Conservation (phyloP, 495 filamentous ascomycete species). For the Cetradonia linearis region DNA sequence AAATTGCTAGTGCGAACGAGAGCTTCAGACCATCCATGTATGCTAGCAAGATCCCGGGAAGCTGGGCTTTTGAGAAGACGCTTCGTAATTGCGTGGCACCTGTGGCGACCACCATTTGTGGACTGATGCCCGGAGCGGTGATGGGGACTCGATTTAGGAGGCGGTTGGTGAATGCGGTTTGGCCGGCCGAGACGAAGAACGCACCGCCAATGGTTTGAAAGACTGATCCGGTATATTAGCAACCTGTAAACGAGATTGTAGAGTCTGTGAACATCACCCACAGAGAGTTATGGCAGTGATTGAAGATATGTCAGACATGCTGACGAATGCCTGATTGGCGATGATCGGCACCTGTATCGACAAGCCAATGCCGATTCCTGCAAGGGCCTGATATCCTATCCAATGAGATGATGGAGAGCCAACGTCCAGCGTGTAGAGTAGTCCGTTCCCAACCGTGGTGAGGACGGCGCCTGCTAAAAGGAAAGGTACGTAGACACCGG, state of each 20-base stretch:
- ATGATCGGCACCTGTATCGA: constrained; percentile 31
- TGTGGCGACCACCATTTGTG: constrained; percentile 33
- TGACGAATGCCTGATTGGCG: constrained; percentile 34
- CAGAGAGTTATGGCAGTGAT: constrained; percentile 23
- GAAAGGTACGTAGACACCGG: constrained; percentile 53
- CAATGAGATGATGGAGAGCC: constrained; percentile 39
- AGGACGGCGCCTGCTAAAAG: constrained; percentile 40
- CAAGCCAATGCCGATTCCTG: constrained; percentile 51
- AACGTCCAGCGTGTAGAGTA: constrained; percentile 44
- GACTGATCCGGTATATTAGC: constrained; percentile 22
- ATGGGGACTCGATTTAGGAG: constrained; percentile 30
- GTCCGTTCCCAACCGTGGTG: constrained; percentile 43
- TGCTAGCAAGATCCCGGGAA: constrained; percentile 43
- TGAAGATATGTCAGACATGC: constrained; percentile 42
- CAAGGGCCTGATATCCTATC: constrained; percentile 51
- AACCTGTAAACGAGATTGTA: background rate
- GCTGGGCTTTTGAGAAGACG: constrained; percentile 34
- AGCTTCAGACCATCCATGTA: constrained; percentile 51
- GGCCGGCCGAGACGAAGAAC: constrained; percentile 37
- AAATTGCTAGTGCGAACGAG: constrained; percentile 26
- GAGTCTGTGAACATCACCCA: background rate
- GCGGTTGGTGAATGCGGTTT: constrained; percentile 38
- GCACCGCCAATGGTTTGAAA: constrained; percentile 41
- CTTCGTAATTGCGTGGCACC: constrained; percentile 44
- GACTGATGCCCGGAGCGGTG: constrained; percentile 36